Evolutionary conservation across 768 basidiomycete genomes (phyloP).

Genomic region (Cantharellus anzutake): DNA sequence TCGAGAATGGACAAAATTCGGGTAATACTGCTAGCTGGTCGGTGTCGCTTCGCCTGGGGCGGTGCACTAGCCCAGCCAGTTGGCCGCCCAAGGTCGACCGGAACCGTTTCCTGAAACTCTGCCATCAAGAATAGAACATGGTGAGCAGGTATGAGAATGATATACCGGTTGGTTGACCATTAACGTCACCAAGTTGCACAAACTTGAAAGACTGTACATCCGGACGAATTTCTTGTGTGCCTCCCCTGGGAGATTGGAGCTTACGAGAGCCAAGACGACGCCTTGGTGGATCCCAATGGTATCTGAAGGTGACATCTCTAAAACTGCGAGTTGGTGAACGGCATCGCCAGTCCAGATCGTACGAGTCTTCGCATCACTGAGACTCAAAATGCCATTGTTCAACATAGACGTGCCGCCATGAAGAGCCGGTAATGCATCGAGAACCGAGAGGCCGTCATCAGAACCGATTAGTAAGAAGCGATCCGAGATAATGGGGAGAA

Average conservation of each 20-base stretch:
- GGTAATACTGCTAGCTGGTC: background rate
- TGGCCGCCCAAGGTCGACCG: background rate
- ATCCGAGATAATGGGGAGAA: conserved; percentile 49
- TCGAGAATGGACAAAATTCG: background rate
- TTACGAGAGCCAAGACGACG: conserved; percentile 58
- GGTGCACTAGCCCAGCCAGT: conserved; percentile 4
- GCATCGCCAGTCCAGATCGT: conserved; percentile 63
- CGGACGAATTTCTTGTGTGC: conserved; percentile 46
- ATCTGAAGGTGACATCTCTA: conserved; percentile 37
- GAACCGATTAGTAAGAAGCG: conserved; percentile 59
- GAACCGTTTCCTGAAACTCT: conserved; percentile 1
- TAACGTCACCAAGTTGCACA: conserved; percentile 61
- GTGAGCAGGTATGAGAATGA: background rate
- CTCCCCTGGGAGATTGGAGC: conserved; percentile 27
- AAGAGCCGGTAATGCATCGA: conserved; percentile 57
- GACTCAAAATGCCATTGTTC: conserved; percentile 26
- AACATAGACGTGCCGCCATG: conserved; percentile 4
- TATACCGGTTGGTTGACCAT: conserved; percentile 43
- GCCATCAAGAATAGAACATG: conserved; percentile 2
- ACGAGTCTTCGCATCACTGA: conserved; percentile 48
- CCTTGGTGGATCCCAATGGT: conserved; percentile 37
- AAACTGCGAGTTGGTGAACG: conserved; percentile 56
- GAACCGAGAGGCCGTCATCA: conserved; percentile 58
- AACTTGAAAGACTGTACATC: conserved; percentile 69
- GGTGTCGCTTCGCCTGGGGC: background rate